Evolutionary conservation across 352 stramenopile species (phyloP), one percentile per base, ranked within the genome.

Genomic region (Globisporangium cederbergense): DNA sequence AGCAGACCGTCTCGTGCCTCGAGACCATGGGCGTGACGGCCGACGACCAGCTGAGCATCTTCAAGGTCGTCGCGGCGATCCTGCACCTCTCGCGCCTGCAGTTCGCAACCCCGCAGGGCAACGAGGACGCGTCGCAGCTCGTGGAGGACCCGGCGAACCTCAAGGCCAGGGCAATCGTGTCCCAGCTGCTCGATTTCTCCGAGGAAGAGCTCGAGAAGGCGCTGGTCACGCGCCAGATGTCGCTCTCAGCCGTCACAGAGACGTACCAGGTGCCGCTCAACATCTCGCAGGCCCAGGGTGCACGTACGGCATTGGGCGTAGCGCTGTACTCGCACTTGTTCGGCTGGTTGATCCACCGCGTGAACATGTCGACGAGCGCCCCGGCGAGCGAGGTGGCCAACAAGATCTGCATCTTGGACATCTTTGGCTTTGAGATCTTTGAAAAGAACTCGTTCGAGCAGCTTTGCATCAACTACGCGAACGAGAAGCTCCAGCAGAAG

Each of bases 381-480:
- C 60, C 71, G 0, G 66, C 85, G 25, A 58, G 68, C 2, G 64
- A 81, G 30, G 78, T 91, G 25, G 69, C 70, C 34, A 83, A 89
- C 70, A 91, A 92, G 67, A 90, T 91, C 65, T 90, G 91, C 70
- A 95, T 98, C 51, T 70, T 99, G 25, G 97, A 99, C 84, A 99
- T 99, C 70, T 99, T 99, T 81, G 97, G 97, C 6, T 99, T 99
- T 78, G 97, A 99, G 75, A 98, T 96, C 40, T 98, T 99, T 62
- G 86, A 97, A 55, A 88, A 86, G 76, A 97, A 97, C 76, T 96
- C 89, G 56, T 93, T 92, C 60, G 83, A 93, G 64, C 83, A 93
- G 68, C 89, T 93, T 51, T 87, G 84, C 55, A 91, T 91, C 74
- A 91, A 91, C 76, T 91, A 91, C 55, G 82, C 82, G 20, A 91